Percentiles rank a stretch among this genome's conserved stretches.
Evolutionary conservation across 108 stramenopile genomes (phyloP).

Genomic region (Fragilariopsis cylindrus): DNA sequence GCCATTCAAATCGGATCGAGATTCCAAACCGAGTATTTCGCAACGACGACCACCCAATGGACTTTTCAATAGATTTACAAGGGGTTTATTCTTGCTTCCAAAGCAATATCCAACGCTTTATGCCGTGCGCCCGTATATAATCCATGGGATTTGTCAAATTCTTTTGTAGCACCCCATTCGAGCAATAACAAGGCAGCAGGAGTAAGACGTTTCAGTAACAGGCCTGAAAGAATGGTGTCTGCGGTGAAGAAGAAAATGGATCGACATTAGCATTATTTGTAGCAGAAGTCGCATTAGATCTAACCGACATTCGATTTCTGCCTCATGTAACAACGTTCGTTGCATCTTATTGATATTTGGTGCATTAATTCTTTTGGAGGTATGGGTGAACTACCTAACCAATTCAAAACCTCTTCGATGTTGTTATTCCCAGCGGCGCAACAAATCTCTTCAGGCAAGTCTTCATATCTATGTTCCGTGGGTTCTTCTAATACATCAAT

Average conservation of each 20-base stretch:
- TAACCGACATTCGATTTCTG: neutral
- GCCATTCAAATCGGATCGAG: conserved; percentile 10
- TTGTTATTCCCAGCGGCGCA: neutral
- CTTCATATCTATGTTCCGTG: neutral
- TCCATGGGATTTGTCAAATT: neutral
- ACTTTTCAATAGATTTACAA: conserved; percentile 1
- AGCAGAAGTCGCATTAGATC: neutral
- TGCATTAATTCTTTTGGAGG: neutral
- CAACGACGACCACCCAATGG: conserved; percentile 20
- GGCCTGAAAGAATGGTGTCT: neutral
- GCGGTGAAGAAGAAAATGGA: neutral
- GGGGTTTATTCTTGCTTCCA: neutral
- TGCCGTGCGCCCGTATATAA: neutral
- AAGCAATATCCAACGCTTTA: neutral
- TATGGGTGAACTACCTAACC: conserved; percentile 4
- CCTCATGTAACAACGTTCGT: neutral
- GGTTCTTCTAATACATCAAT: too few relatives aligned
- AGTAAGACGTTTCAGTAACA: neutral
- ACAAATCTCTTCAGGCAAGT: conserved; percentile 3
- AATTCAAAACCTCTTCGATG: neutral
- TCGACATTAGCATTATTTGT: neutral
- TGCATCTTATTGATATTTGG: neutral
- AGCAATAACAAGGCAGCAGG: conserved; percentile 2
- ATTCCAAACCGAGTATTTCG: conserved; percentile 4
- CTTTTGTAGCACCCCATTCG: conserved; percentile 17